Evolutionary conservation across 176 grass and related monocot species (phyloP).

Genomic region (Bolboschoenus planiculmis): DNA sequence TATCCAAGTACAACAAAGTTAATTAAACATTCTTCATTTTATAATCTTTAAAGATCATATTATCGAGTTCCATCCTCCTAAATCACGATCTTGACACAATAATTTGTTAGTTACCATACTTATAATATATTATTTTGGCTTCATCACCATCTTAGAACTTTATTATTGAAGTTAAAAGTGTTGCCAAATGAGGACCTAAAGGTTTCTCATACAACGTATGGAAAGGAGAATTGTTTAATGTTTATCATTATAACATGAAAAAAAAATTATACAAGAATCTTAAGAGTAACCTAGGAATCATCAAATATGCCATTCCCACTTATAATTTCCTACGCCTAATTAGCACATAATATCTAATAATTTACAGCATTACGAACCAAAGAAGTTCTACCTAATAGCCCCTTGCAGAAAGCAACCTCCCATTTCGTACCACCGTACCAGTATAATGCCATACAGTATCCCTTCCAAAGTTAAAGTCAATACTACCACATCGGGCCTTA

Average conservation of each 20-base stretch:
- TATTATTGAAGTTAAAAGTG: background rate
- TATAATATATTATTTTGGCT: background rate
- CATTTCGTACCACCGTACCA: background rate
- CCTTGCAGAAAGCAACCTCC: background rate
- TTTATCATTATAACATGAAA: background rate
- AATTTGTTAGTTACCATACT: background rate
- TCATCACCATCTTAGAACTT: background rate
- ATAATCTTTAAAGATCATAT: no score
- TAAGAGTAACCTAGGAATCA: background rate
- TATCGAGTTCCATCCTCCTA: background rate
- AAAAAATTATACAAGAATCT: background rate
- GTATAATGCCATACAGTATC: background rate
- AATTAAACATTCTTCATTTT: no score
- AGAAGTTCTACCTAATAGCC: background rate
- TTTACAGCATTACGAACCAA: constrained; percentile 14
- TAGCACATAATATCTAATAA: constrained; percentile 11
- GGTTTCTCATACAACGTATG: background rate
- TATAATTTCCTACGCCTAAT: constrained; percentile 5
- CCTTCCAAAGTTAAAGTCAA: background rate
- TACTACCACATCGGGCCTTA: background rate
- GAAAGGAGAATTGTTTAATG: background rate
- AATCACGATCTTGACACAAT: background rate
- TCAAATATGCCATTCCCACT: background rate
- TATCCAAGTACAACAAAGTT: no score
- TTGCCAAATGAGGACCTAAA: background rate